Evolutionary conservation across 176 grass and related monocot genomes (phyloP).

Genomic region (Secale cereale): DNA sequence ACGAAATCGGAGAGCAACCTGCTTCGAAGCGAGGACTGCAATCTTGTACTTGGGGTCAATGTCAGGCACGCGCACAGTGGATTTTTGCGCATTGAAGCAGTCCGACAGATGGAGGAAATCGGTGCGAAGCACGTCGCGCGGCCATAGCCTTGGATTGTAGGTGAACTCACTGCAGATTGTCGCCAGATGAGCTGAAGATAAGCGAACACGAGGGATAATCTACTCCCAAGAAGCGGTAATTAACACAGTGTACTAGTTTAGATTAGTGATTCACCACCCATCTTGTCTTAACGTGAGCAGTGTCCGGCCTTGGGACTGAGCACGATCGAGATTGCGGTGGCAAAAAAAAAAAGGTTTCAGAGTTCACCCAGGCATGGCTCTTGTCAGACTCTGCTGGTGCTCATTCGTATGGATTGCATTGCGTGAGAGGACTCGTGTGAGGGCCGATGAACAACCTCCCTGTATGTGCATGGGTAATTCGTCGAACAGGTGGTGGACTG

Average conservation of each 20-base stretch:
- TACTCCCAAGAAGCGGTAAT: too few species aligned
- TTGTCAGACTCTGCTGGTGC: neutral
- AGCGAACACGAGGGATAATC: neutral
- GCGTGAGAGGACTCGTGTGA: too few species aligned
- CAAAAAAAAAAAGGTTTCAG: neutral
- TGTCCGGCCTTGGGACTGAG: neutral
- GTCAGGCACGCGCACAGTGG: constrained; percentile 52
- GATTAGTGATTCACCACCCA: too few species aligned
- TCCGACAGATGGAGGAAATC: constrained; percentile 62
- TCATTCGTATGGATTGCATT: neutral
- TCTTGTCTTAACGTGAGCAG: neutral
- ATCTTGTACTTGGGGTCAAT: constrained; percentile 91
- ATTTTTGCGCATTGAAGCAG: constrained; percentile 62
- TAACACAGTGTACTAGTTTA: too few species aligned
- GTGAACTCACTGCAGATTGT: constrained; percentile 64
- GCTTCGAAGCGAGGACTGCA: constrained; percentile 78
- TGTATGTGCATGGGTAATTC: neutral
- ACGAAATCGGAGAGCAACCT: constrained; percentile 31
- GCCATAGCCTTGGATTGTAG: constrained; percentile 60
- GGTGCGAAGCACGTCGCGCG: constrained; percentile 41
- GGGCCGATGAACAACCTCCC: too few species aligned
- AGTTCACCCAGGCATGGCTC: neutral
- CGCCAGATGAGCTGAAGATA: neutral
- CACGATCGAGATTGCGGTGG: neutral
- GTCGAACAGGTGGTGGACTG: neutral